A percentile compares a stretch with the other conserved stretches of the same genome.
Evolutionary conservation across 1,139 yeast genomes (phyloP).

Genomic region (Saccharomyces hybrid): DNA sequence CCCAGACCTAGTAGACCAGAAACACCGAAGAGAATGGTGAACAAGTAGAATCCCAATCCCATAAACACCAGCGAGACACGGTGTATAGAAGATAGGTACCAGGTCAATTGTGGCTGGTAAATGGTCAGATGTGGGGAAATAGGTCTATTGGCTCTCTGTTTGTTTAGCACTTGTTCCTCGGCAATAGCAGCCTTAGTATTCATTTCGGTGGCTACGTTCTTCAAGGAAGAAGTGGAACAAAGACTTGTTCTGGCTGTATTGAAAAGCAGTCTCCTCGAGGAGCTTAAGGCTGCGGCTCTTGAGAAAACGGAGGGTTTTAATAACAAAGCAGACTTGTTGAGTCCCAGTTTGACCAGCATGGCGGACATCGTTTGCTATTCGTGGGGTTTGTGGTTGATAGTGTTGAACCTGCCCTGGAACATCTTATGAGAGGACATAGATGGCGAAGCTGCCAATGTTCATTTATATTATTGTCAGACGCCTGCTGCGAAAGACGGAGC

Average conservation of each 20-base stretch:
- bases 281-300: not conserved
- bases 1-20: slow-evolving; percentile 54
- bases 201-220: not conserved
- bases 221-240: not conserved
- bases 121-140: slow-evolving; percentile 79
- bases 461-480: not conserved
- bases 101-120: slow-evolving; percentile 80
- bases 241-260: not conserved
- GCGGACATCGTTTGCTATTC: not conserved
- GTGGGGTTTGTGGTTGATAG: not conserved
- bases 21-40: slow-evolving; percentile 69
- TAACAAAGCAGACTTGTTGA: not conserved
- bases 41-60: slow-evolving; percentile 69
- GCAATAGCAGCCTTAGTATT: slow-evolving; percentile 14
- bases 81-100: slow-evolving; percentile 68
- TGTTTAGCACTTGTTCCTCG: slow-evolving; percentile 61
- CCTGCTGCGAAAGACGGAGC: not conserved
- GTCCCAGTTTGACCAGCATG: not conserved
- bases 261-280: not conserved
- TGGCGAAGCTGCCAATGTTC: not conserved
- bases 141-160: slow-evolving; percentile 83
- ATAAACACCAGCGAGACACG: slow-evolving; percentile 80
- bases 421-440: not conserved
- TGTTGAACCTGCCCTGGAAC: not conserved
- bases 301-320: not conserved